Evolutionary conservation across 345 rosid species (phyloP), one percentile per base, ranked within the genome.

Genomic region (Limnanthes douglasii): DNA sequence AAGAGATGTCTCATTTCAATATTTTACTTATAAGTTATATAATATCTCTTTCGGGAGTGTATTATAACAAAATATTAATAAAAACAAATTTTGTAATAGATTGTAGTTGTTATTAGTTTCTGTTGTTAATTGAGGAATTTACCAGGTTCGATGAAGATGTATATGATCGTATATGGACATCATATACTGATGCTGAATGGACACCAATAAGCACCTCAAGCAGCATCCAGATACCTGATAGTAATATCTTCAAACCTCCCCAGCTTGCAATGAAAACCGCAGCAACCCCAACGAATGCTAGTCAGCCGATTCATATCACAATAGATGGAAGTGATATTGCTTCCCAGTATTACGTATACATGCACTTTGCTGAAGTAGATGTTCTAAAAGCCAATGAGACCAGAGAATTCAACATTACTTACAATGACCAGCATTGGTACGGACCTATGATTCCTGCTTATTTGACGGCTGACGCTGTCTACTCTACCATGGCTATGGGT

Each of bases 291-390:
- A 1, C 26, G 10, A 46, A 34, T 0, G 11, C 15, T 10, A 47
- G 27, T 17, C 34, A 7, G 12, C 33, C 48, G 2, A n/a, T 54
- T 2, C 46, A 45, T 43, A 11, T 54, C 29, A 40, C 53, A 0
- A 45, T 52, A 48, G 5, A 40, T 1, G 0, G 46, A 13, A 29
- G 34, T 2, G 7, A 52, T 34, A 32, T 51, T 11, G 34, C 37
- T n/a, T n/a, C 47, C 21, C 4, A 39, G 25, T 46, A 20, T 41
- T 46, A 54, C 43, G 12, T 34, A 16, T 54, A 54, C 43, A 21
- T 65, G 60, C 61, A 75, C 51, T 65, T 71, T 26, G 60, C 73
- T 5, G 77, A 75, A 45, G 34, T 75, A 35, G 58, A 61, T 20
- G 41, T 11, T 45, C 61, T 61, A 31, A 14, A 14, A 5, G 54